Conservation (phyloP, 2,329 filamentous ascomycete species). For the Neoarthrinium moseri region DNA sequence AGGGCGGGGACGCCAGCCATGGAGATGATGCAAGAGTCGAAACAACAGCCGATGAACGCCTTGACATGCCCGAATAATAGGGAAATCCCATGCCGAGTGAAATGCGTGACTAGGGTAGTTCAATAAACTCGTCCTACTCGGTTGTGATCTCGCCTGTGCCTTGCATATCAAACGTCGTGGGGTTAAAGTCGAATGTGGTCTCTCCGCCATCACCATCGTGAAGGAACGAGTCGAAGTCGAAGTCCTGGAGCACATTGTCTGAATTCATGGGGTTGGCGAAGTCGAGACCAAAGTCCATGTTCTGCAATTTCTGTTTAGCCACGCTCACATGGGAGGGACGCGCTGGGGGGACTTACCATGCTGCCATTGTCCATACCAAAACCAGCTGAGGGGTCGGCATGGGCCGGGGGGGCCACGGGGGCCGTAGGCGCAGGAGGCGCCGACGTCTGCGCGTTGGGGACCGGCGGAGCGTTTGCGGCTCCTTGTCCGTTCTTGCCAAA, state of each 20-base stretch:
- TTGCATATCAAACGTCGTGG: conserved; percentile 54
- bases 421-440: conserved; percentile 40
- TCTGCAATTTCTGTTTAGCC: conserved; percentile 14
- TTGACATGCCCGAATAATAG: conserved; percentile 26
- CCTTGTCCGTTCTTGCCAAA: conserved; percentile 49
- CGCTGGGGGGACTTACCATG: conserved; percentile 40
- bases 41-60: conserved; percentile 28
- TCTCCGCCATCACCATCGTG: conserved; percentile 53
- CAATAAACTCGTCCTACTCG: conserved; percentile 38
- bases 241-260: conserved; percentile 50
- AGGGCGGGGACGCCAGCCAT: neutral
- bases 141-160: conserved; percentile 54
- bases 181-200: conserved; percentile 54
- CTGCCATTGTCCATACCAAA: conserved; percentile 44
- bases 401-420: conserved; percentile 42
- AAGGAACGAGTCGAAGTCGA: conserved; percentile 68
- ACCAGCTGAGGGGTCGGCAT: conserved; percentile 42
- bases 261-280: conserved; percentile 8
- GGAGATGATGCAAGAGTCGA: neutral
- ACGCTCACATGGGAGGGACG: conserved; percentile 7
- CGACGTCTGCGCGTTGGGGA: conserved; percentile 42
- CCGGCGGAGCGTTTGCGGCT: conserved; percentile 33
- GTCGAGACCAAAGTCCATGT: neutral
- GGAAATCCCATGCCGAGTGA: neutral
- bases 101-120: neutral